phyloP scores from a whole-genome alignment of 495 filamentous ascomycete species.

The Aspergillus wentii region DNA sequence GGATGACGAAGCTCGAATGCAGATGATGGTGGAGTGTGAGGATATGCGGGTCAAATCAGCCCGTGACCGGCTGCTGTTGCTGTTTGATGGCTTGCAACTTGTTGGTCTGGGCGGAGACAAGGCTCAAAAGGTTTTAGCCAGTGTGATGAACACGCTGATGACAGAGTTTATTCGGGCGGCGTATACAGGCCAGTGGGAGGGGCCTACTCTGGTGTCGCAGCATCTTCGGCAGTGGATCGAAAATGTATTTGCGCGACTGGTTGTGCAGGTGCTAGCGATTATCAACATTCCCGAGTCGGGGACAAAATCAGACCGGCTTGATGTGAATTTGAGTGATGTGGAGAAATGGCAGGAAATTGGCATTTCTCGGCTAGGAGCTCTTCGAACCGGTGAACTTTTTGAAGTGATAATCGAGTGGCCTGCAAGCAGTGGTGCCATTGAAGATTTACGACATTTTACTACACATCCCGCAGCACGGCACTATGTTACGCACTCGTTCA shows the following conservation, averaged over 20 bases:
- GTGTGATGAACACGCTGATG: conserved; percentile 67
- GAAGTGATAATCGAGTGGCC: conserved; percentile 87
- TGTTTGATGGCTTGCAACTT: conserved; percentile 58
- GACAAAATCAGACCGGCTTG: conserved; percentile 15
- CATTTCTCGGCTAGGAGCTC: conserved; percentile 67
- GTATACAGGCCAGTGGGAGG: conserved; percentile 56
- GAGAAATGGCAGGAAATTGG: conserved; percentile 80
- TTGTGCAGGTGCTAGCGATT: conserved; percentile 55
- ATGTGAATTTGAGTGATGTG: conserved; percentile 55
- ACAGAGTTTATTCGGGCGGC: conserved; percentile 56
- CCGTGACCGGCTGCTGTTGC: conserved; percentile 47
- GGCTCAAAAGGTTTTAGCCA: conserved; percentile 71
- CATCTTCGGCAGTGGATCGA: conserved; percentile 68
- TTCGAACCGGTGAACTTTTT: conserved; percentile 80
- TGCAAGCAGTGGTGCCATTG: conserved; percentile 69
- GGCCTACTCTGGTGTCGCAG: conserved; percentile 48
- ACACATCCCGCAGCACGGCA: conserved; percentile 50
- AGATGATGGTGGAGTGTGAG: conserved; percentile 35
- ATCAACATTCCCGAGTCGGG: conserved; percentile 28
- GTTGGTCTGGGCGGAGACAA: conserved; percentile 71
- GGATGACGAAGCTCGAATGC: conserved; percentile 17
- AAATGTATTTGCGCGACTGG: conserved; percentile 62
- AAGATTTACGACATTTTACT: conserved; percentile 66
- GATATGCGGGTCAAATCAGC: conserved; percentile 31
- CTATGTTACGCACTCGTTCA: conserved; percentile 69